Conservation (phyloP, 2,329 filamentous ascomycete genomes). For the Fusarium mangiferae region DNA sequence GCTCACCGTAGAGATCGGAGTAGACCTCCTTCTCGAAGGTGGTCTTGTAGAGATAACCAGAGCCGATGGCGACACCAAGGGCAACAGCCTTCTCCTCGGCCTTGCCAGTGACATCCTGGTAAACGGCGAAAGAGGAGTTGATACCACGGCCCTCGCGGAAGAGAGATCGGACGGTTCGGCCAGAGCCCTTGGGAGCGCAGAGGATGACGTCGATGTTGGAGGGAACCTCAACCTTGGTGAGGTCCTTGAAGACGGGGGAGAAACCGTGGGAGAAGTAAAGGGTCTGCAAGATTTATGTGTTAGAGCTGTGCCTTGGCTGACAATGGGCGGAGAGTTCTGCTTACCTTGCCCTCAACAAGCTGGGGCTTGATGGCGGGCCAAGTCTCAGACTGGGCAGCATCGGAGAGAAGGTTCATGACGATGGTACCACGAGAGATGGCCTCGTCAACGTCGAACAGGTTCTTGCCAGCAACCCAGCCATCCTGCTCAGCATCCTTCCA, state of each 20-base stretch:
- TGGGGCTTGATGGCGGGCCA: slow-evolving; percentile 99
- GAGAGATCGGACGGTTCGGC: slow-evolving; percentile 96
- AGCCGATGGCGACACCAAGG: slow-evolving; percentile 95
- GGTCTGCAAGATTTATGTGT: slow-evolving; percentile 67
- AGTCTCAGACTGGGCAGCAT: slow-evolving; percentile 98
- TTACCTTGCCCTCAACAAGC: slow-evolving; percentile 97
- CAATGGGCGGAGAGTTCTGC: slow-evolving; percentile 38
- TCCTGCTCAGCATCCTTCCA: slow-evolving; percentile 98
- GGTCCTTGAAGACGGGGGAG: slow-evolving; percentile 99
- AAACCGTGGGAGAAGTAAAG: slow-evolving; percentile 99
- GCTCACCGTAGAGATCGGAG: slow-evolving; percentile 99
- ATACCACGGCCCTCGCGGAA: slow-evolving; percentile 99
- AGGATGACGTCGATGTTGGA: slow-evolving; percentile 98
- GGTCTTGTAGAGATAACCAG: slow-evolving; percentile 99
- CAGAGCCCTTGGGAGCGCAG: slow-evolving; percentile 98
- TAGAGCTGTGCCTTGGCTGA: slow-evolving; percentile 25
- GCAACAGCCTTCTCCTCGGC: slow-evolving; percentile 98
- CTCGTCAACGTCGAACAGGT: slow-evolving; percentile 98
- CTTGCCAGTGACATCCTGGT: slow-evolving; percentile 97
- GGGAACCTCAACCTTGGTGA: slow-evolving; percentile 98
- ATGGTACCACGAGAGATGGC: slow-evolving; percentile 94
- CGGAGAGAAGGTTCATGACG: slow-evolving; percentile 98
- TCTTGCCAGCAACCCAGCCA: slow-evolving; percentile 98
- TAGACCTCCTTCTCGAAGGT: slow-evolving; percentile 99
- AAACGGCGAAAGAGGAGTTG: slow-evolving; percentile 99